Conservation (phyloP, 75 land plant genomes). For the Sequoiadendron giganteum region DNA sequence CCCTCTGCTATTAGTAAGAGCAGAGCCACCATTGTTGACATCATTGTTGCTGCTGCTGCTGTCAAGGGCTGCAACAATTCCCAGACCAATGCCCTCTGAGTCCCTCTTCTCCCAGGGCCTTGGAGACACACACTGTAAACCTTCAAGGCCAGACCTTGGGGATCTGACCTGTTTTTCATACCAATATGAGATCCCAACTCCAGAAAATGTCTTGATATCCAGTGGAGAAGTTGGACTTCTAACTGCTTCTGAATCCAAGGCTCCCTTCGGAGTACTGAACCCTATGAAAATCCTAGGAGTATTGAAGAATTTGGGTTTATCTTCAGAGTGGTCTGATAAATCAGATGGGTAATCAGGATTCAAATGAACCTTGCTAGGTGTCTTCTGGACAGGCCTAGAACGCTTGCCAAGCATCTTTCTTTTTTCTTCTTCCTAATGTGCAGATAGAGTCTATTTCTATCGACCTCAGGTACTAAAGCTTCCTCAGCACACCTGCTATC, state of each 20-base stretch:
- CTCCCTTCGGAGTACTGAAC: neutral
- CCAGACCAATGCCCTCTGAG: slow-evolving; percentile 28
- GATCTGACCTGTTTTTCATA: slow-evolving; percentile 19
- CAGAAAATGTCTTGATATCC: slow-evolving; percentile 11
- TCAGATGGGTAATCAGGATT: slow-evolving; percentile 9
- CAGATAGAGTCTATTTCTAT: neutral
- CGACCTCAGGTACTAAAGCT: neutral
- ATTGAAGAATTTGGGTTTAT: neutral
- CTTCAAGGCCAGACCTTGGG: slow-evolving; percentile 21
- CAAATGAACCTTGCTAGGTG: slow-evolving; percentile 7
- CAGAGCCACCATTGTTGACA: neutral
- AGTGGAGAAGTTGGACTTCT: slow-evolving; percentile 18
- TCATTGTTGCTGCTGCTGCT: slow-evolving; percentile 11
- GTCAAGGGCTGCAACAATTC: slow-evolving; percentile 28
- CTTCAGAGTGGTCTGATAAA: neutral
- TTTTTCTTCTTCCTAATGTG: neutral
- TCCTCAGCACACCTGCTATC: neutral
- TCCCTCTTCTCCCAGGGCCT: slow-evolving; percentile 22
- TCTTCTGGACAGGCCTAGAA: slow-evolving; percentile 14
- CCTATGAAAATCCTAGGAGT: slow-evolving; percentile 6
- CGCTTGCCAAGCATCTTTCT: slow-evolving; percentile 12
- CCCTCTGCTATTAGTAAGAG: slow-evolving; percentile 8
- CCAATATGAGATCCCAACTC: slow-evolving; percentile 4
- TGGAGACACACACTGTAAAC: slow-evolving; percentile 21
- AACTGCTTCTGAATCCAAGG: slow-evolving; percentile 5